A percentile compares a stretch with the other conserved stretches of the same genome.
phyloP scores from a whole-genome alignment of 352 stramenopile genomes.

The Phytophthora constricta region DNA sequence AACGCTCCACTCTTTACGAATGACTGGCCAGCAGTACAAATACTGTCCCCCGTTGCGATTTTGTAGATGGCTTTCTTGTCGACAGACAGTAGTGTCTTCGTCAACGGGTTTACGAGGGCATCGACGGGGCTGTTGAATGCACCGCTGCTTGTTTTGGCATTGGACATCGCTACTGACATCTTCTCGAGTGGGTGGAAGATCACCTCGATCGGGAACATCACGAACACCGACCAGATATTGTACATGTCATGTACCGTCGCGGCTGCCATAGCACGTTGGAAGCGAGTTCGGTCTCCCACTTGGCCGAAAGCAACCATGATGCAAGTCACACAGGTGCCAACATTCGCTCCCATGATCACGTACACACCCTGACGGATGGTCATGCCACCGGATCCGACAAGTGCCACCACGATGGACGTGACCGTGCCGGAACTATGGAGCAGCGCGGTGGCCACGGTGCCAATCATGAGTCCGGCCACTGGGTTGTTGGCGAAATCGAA shows the following conservation, averaged over 20 bases:
- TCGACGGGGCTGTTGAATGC: slow-evolving; percentile 36
- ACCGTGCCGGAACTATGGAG: neutral
- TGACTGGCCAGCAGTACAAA: slow-evolving; percentile 19
- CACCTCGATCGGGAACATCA: slow-evolving; percentile 71
- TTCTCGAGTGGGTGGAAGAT: slow-evolving; percentile 52
- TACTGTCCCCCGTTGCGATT: slow-evolving; percentile 18
- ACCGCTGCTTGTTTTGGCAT: slow-evolving; percentile 24
- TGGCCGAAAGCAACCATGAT: slow-evolving; percentile 2
- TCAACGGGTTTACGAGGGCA: slow-evolving; percentile 9
- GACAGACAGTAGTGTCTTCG: slow-evolving; percentile 25
- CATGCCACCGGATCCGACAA: neutral
- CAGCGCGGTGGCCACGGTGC: neutral
- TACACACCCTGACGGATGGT: neutral
- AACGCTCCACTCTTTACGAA: slow-evolving; percentile 47
- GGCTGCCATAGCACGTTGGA: slow-evolving; percentile 54
- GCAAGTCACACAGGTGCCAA: neutral
- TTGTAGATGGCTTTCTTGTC: slow-evolving; percentile 36
- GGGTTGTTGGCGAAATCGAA: slow-evolving; percentile 5
- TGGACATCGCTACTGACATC: slow-evolving; percentile 39
- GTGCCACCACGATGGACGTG: neutral
- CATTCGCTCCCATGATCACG: neutral
- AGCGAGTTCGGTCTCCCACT: slow-evolving; percentile 56
- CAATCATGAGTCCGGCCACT: neutral
- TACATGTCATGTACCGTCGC: slow-evolving; percentile 66
- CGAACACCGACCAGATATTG: slow-evolving; percentile 79